phyloP scores from a whole-genome alignment of 169 alveolate genomes.

The Babesia microti region DNA sequence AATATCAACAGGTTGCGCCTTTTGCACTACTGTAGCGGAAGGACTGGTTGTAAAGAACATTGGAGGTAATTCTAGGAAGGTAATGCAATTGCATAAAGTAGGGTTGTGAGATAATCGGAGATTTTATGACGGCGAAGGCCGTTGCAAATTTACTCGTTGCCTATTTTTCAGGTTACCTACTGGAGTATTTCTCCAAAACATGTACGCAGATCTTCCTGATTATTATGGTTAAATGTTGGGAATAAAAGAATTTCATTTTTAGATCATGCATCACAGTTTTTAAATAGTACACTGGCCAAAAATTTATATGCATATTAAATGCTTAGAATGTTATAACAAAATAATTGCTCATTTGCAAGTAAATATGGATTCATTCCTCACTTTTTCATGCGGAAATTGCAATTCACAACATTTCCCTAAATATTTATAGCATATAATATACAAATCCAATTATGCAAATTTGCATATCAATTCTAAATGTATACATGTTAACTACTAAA shows the following conservation, averaged over 20 bases:
- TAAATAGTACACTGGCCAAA: too few relatives aligned
- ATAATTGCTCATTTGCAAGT: too few relatives aligned
- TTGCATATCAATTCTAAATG: neutral
- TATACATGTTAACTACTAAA: too few relatives aligned
- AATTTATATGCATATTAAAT: too few relatives aligned
- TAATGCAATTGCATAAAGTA: neutral
- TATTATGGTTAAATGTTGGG: neutral
- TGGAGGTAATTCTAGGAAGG: constrained; percentile 12
- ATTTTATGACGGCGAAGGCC: constrained; percentile 79
- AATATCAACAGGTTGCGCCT: constrained; percentile 31
- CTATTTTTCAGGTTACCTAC: constrained; percentile 81
- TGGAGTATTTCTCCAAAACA: constrained; percentile 72
- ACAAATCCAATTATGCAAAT: neutral
- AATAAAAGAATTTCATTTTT: too few relatives aligned
- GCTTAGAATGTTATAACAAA: too few relatives aligned
- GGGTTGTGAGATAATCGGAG: constrained; percentile 61
- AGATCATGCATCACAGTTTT: too few relatives aligned
- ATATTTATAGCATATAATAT: neutral
- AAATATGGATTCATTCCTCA: too few relatives aligned
- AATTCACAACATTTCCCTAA: neutral
- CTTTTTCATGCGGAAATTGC: too few relatives aligned
- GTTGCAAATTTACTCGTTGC: constrained; percentile 81
- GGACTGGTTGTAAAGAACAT: constrained; percentile 65
- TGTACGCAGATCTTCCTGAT: constrained; percentile 13
- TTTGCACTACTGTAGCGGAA: constrained; percentile 80